Evolutionary conservation across 2,329 filamentous ascomycete genomes (phyloP).

Genomic region (Teratosphaeriaceae sp.): DNA sequence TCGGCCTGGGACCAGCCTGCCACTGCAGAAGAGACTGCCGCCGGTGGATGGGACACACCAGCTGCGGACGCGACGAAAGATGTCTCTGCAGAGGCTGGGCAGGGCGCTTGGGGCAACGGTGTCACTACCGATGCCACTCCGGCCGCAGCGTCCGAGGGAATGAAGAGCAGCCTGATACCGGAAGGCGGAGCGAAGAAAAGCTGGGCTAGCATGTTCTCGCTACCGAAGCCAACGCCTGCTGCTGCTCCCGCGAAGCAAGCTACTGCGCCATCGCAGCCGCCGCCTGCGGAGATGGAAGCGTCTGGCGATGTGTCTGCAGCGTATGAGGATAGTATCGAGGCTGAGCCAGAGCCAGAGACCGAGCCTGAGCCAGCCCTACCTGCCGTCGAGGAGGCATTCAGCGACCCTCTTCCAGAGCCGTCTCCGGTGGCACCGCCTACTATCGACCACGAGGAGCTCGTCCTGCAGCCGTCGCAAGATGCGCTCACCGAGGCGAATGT

Average conservation of each 20-base stretch:
- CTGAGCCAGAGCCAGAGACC: constrained; percentile 8
- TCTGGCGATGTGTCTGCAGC: constrained; percentile 21
- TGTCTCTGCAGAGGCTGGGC: constrained; percentile 18
- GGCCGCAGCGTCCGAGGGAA: constrained; percentile 27
- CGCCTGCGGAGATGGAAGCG: constrained; percentile 27
- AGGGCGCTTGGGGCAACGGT: constrained; percentile 40
- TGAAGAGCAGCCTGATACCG: constrained; percentile 28
- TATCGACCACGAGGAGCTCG: constrained; percentile 24
- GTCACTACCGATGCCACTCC: constrained; percentile 21
- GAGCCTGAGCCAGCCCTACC: constrained; percentile 16
- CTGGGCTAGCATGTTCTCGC: constrained; percentile 49
- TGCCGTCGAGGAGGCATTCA: constrained; percentile 14
- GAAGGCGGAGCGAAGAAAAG: constrained; percentile 42
- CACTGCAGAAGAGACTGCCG: constrained; percentile 20
- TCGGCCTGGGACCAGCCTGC: constrained; percentile 51
- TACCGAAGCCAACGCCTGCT: constrained; percentile 43
- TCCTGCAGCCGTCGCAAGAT: constrained; percentile 64
- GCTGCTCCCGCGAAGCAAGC: constrained; percentile 33
- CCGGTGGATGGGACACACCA: constrained; percentile 19
- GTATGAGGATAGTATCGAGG: constrained; percentile 13
- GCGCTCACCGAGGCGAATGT: constrained; percentile 88
- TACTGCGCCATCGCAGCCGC: constrained; percentile 15
- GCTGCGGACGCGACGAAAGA: constrained; percentile 12
- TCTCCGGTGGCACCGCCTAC: constrained; percentile 3
- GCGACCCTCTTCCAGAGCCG: constrained; percentile 13